phyloP scores from a whole-genome alignment of 805 yeast species.

The Candida orba region DNA sequence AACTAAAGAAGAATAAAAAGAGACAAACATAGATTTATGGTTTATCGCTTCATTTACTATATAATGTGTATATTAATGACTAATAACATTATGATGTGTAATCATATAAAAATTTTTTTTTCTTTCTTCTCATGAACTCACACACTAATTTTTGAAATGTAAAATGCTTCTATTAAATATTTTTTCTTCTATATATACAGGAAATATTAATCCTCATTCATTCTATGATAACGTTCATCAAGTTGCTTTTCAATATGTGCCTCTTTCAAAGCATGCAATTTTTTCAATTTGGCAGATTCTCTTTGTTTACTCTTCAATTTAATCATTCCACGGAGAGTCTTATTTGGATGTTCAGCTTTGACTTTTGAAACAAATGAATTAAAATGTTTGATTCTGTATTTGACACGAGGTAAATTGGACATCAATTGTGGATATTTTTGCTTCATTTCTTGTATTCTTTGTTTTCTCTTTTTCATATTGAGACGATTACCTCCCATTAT shows the following conservation, averaged over 20 bases:
- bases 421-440: slow-evolving; percentile 26
- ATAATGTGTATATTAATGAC: background rate
- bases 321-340: background rate
- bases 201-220: too few relatives aligned
- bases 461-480: slow-evolving; percentile 8
- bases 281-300: too few relatives aligned
- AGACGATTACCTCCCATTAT: slow-evolving; percentile 9
- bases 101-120: too few relatives aligned
- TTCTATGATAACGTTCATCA: too few relatives aligned
- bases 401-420: slow-evolving; percentile 18
- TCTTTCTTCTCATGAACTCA: too few relatives aligned
- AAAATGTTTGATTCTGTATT: slow-evolving; percentile 20
- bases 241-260: too few relatives aligned
- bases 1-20: slow-evolving; percentile 4
- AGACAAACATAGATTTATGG: background rate
- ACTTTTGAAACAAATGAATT: slow-evolving; percentile 4
- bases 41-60: background rate
- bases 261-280: too few relatives aligned
- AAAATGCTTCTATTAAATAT: too few relatives aligned
- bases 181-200: too few relatives aligned
- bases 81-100: background rate
- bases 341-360: background rate
- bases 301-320: background rate
- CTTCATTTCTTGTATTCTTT: slow-evolving; percentile 15
- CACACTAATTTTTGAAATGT: too few relatives aligned